Evolutionary conservation across 164 flowering plant species (phyloP).

Genomic region (Chloranthus sessilifolius): DNA sequence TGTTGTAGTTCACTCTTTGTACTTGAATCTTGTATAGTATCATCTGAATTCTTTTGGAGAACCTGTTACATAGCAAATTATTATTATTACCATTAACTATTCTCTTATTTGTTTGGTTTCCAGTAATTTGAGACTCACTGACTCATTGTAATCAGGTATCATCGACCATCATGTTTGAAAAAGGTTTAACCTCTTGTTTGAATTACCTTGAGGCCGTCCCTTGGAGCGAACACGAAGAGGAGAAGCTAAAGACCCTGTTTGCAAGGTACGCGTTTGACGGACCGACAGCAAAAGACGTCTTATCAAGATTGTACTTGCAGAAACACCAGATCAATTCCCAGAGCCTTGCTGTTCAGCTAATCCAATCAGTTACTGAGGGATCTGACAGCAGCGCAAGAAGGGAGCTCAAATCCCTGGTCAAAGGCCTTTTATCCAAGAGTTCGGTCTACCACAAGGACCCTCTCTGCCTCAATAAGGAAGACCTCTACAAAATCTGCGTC

Average conservation of each 20-base stretch:
- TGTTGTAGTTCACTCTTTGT: too few species aligned
- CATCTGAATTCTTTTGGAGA: too few species aligned
- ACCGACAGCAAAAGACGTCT: slow-evolving; percentile 44
- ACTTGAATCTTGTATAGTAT: too few species aligned
- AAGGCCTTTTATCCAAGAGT: slow-evolving; percentile 73
- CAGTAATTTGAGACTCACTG: too few species aligned
- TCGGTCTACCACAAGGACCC: slow-evolving; percentile 70
- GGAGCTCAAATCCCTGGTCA: slow-evolving; percentile 72
- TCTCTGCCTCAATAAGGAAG: slow-evolving; percentile 56
- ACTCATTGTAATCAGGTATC: slow-evolving; percentile 44
- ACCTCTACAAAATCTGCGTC: slow-evolving; percentile 47
- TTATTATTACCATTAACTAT: too few species aligned
- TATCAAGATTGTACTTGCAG: slow-evolving; percentile 46
- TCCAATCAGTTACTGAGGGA: slow-evolving; percentile 60
- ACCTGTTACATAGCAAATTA: too few species aligned
- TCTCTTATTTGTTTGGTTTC: too few species aligned
- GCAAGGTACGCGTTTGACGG: slow-evolving; percentile 50
- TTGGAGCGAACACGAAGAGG: slow-evolving; percentile 92
- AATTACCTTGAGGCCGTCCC: slow-evolving; percentile 90
- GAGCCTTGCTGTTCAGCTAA: slow-evolving; percentile 53
- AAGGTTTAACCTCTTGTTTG: slow-evolving; percentile 61
- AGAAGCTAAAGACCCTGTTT: slow-evolving; percentile 62
- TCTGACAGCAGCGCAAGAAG: slow-evolving; percentile 50
- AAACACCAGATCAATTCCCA: slow-evolving; percentile 30
- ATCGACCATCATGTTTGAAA: slow-evolving; percentile 64